phyloP scores from a whole-genome alignment of 208 protist genomes.

The Crithidia bombi region DNA sequence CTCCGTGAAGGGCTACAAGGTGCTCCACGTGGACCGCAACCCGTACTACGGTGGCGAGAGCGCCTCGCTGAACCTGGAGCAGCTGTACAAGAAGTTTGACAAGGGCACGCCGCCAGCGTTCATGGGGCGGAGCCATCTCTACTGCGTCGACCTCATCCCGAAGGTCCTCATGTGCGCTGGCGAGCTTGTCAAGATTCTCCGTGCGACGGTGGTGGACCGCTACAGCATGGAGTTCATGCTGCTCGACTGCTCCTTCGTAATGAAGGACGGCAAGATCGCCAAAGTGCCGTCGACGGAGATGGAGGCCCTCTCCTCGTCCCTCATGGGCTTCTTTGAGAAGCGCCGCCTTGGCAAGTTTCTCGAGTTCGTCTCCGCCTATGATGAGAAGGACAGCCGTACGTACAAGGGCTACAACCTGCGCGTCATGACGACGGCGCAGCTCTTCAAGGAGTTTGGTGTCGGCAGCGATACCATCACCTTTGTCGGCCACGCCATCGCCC shows the following conservation, averaged over 20 bases:
- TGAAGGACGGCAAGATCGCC: slow-evolving; percentile 94
- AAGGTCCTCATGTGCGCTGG: slow-evolving; percentile 99
- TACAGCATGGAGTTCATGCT: slow-evolving; percentile 99
- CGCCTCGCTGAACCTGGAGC: slow-evolving; percentile 98
- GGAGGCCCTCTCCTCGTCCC: slow-evolving; percentile 96
- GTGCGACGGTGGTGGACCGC: slow-evolving; percentile 97
- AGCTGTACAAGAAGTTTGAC: slow-evolving; percentile 97
- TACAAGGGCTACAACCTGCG: slow-evolving; percentile 93
- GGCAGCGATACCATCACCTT: slow-evolving; percentile 96
- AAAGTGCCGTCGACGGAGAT: slow-evolving; percentile 97
- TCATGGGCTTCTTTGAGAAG: slow-evolving; percentile 99
- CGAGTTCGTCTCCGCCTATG: slow-evolving; percentile 90
- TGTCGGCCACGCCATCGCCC: slow-evolving; percentile 97
- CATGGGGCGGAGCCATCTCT: slow-evolving; percentile 96
- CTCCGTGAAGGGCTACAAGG: slow-evolving; percentile 97
- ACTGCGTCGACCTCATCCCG: slow-evolving; percentile 99
- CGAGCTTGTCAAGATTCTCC: slow-evolving; percentile 97
- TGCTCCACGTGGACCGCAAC: slow-evolving; percentile 99
- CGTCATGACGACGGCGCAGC: slow-evolving; percentile 88
- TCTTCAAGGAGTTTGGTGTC: slow-evolving; percentile 97
- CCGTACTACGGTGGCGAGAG: slow-evolving; percentile 99
- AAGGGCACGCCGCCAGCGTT: slow-evolving; percentile 69
- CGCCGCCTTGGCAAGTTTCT: slow-evolving; percentile 94
- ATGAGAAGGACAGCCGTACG: slow-evolving; percentile 88
- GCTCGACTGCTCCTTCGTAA: slow-evolving; percentile 98